These are phyloP conservation scores for Serendipita sp. DNA, from an alignment of 768 basidiomycete species.

Conservation along the genomic window DNA sequence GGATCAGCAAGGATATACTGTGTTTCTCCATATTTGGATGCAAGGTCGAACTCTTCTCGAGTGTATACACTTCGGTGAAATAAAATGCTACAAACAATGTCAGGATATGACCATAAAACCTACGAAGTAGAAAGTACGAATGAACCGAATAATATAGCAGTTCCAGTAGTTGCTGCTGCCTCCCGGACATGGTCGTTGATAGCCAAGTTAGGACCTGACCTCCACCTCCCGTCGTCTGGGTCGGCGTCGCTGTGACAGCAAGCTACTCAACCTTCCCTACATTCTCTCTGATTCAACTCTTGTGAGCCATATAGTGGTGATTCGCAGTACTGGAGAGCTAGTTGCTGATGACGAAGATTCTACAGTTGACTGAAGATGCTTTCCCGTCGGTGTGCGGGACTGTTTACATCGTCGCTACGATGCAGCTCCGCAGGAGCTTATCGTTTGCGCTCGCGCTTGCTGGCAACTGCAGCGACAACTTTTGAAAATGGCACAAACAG, in stretches of 20 bases:
- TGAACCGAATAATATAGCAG: slow-evolving; percentile 5
- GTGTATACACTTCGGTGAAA: not conserved
- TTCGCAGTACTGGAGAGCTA: not conserved
- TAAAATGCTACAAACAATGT: not conserved
- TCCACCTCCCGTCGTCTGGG: not conserved
- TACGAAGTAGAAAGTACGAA: not conserved
- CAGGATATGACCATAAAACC: not conserved
- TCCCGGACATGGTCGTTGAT: not conserved
- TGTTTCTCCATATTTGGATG: not conserved
- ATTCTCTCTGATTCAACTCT: not conserved
- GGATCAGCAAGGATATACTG: not conserved
- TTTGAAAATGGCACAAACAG: slow-evolving; percentile 92
- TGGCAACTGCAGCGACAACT: slow-evolving; percentile 18
- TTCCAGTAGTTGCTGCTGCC: not conserved
- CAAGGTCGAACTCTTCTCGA: slow-evolving; percentile 1
- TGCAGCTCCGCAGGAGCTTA: not conserved
- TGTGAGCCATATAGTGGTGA: not conserved
- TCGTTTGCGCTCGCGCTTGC: slow-evolving; percentile 5
- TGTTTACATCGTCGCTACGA: not conserved
- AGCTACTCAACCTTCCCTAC: not conserved
- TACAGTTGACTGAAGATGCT: not conserved
- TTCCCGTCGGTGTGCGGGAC: not conserved
- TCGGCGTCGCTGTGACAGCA: not conserved
- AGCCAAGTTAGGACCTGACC: not conserved
- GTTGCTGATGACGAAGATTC: not conserved